Evolutionary conservation across 148 eudicot genomes (phyloP).

Genomic region (Persicaria maculosa): DNA sequence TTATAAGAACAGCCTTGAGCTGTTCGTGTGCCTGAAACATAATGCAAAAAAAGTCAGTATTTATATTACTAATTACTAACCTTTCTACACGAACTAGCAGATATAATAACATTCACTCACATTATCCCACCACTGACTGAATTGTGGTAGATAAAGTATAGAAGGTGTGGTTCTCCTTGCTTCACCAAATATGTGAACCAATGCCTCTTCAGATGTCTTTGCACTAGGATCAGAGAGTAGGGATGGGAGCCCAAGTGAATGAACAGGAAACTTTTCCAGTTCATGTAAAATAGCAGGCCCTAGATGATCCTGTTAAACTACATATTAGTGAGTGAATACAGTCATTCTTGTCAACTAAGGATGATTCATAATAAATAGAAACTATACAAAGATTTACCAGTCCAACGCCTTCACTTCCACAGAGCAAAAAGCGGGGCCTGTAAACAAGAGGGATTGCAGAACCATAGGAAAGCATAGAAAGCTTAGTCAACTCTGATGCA

Average conservation of each 20-base stretch:
- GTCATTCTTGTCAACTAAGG: constrained; percentile 16
- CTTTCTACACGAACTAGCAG: not conserved
- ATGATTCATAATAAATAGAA: constrained; percentile 1
- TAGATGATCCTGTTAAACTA: constrained; percentile 80
- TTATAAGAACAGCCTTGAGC: constrained; percentile 77
- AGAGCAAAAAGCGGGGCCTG: constrained; percentile 80
- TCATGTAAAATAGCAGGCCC: constrained; percentile 98
- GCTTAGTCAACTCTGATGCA: constrained; percentile 61
- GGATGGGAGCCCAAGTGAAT: constrained; percentile 92
- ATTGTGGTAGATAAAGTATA: constrained; percentile 82
- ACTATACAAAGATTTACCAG: constrained; percentile 52
- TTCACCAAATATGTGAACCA: constrained; percentile 95
- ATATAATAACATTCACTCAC: constrained; percentile 37
- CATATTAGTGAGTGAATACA: constrained; percentile 33
- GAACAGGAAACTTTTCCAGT: constrained; percentile 97
- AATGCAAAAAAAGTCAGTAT: constrained; percentile 9
- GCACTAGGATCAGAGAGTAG: constrained; percentile 99
- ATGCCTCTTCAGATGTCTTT: constrained; percentile 96
- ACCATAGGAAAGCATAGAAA: constrained; percentile 82
- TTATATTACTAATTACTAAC: not conserved
- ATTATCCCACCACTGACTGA: constrained; percentile 94
- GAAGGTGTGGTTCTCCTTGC: constrained; percentile 97
- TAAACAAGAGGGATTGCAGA: constrained; percentile 83
- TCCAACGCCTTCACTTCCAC: constrained; percentile 76
- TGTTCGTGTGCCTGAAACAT: constrained; percentile 86